Base-by-base conservation (phyloP, 768 basidiomycete genomes). In the Mycena capillaripes region DNA sequence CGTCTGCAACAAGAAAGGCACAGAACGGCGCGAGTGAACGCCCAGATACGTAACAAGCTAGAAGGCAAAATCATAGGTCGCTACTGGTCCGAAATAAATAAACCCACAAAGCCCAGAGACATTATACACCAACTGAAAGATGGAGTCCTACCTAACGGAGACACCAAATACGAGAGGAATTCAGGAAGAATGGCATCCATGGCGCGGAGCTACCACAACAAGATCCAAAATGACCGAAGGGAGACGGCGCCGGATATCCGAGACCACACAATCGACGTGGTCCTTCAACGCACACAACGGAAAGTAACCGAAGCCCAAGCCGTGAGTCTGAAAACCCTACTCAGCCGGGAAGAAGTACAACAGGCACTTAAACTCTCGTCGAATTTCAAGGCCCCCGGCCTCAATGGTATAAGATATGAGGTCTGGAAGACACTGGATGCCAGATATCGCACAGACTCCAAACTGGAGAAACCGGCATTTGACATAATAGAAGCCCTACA, bases 361-460 rank as follows among this genome's bases (percentile, higher is more conserved):
- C 11, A 25, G 12, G 58, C 58, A 1, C 40, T 60, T 3, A 40
- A 42, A 7, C 23, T 44, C 11, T 40, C 58, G 6, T 21, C 36
- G 19, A 60, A 62, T 27, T 32, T 50, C 23, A 64, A 64, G 36
- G 62, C 62, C 23, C 50, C 62, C 5, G 62, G 62, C 0, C 34
- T 64, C 12, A 19, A 64, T 14, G 62, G 62, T 3, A 38, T 64
- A 12, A n/a, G 12, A 40, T 64, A 64, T n/a, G 60, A 62, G 12
- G 25, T 62, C 6, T 62, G 40, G 40, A 27, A 30, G n/a, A 25
- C 30, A 29, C 62, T 60, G 23, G 27, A 60, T n/a, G 40, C 58
- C 1, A 21, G 58, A 4, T 60, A 14, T n/a, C n/a, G n/a, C n/a
- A n/a, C n/a, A n/a, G n/a, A n/a, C n/a, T n/a, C n/a, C n/a, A n/a